These are phyloP conservation scores for Xylaria grammica DNA, from an alignment of 495 filamentous ascomycete genomes.

Conservation along the genomic window DNA sequence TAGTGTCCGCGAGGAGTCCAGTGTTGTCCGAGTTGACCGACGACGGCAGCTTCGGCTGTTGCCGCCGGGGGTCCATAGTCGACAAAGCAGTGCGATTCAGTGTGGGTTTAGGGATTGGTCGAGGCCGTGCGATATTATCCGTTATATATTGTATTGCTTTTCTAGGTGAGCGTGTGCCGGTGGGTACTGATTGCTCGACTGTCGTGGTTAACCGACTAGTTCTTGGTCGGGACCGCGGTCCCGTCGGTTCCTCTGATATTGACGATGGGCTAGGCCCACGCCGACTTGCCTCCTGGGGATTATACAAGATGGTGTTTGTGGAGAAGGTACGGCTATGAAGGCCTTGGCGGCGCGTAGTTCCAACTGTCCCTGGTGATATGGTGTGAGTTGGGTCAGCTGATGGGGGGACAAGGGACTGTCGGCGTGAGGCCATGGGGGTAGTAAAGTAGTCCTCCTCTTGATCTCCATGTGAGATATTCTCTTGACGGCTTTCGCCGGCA, in stretches of 20 bases:
- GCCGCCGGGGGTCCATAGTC: constrained; percentile 37
- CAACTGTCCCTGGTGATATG: constrained; percentile 39
- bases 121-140: constrained; percentile 19
- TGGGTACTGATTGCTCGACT: constrained; percentile 25
- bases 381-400: constrained; percentile 22
- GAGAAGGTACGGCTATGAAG: constrained; percentile 70
- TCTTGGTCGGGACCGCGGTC: constrained; percentile 37
- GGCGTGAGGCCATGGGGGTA: constrained; percentile 39
- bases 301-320: constrained; percentile 79
- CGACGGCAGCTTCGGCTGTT: constrained; percentile 45
- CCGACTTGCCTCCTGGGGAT: constrained; percentile 51
- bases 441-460: constrained; percentile 55
- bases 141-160: constrained; percentile 27
- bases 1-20: constrained; percentile 73
- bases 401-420: constrained; percentile 26
- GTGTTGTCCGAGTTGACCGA: constrained; percentile 70
- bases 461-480: constrained; percentile 27
- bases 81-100: constrained; percentile 39
- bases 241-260: constrained; percentile 45
- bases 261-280: constrained; percentile 54
- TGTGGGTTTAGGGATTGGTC: constrained; percentile 33
- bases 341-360: constrained; percentile 38
- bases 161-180: constrained; percentile 34
- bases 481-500: constrained; percentile 33
- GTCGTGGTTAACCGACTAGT: constrained; percentile 35